These are phyloP conservation scores for Fusarium sp. DNA, from an alignment of 2,329 filamentous ascomycete species.

Conservation along the genomic window DNA sequence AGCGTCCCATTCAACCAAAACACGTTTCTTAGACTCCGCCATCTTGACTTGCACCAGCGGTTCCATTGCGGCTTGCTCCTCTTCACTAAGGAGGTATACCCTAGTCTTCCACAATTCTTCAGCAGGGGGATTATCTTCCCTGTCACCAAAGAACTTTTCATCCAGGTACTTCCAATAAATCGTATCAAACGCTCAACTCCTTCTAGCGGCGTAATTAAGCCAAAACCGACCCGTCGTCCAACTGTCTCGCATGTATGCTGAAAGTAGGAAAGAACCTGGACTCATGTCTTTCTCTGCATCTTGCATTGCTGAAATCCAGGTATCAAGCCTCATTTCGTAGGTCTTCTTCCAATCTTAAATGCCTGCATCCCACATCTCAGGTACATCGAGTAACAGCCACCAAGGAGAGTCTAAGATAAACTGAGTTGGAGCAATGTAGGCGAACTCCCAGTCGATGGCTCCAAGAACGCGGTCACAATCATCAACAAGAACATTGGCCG, in stretches of 20 bases:
- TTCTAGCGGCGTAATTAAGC: neutral
- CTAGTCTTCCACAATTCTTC: no score
- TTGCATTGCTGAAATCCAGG: constrained; percentile 51
- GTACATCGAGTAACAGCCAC: constrained; percentile 53
- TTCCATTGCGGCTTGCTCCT: no score
- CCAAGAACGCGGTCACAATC: constrained; percentile 42
- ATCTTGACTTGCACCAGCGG: no score
- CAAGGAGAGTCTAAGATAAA: constrained; percentile 54
- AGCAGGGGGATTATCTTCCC: no score
- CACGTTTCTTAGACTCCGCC: no score
- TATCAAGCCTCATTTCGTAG: constrained; percentile 50
- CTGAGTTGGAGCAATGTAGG: constrained; percentile 52
- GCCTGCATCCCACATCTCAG: constrained; percentile 51
- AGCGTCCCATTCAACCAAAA: no score
- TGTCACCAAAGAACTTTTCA: constrained; percentile 44
- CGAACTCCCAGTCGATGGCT: constrained; percentile 57
- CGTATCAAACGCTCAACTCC: neutral
- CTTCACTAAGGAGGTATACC: no score
- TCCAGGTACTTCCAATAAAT: neutral
- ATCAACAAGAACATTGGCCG: constrained; percentile 52
- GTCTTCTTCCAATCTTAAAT: constrained; percentile 47
- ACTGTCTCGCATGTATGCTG: neutral
- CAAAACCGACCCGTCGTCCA: neutral
- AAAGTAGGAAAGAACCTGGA: neutral
- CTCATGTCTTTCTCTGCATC: neutral